These are phyloP conservation scores for Fusarium nisikadoi DNA, from an alignment of 2,329 filamentous ascomycete genomes.

Conservation along the genomic window DNA sequence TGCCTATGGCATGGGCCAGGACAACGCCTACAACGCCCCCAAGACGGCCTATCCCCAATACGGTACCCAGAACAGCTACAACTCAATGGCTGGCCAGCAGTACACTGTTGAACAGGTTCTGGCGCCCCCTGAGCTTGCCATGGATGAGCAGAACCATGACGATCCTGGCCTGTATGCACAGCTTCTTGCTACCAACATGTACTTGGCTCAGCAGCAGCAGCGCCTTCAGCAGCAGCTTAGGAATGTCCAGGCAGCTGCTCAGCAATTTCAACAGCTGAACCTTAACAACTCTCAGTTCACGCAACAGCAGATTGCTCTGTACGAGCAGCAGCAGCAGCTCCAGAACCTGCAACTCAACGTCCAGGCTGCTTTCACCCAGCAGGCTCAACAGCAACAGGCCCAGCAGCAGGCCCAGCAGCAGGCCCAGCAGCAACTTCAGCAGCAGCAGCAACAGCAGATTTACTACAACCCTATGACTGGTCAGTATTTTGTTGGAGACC, in stretches of 20 bases:
- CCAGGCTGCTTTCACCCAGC: slow-evolving; percentile 51
- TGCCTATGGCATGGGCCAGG: slow-evolving; percentile 57
- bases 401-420: slow-evolving; percentile 60
- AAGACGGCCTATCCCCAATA: slow-evolving; percentile 68
- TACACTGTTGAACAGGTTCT: slow-evolving; percentile 90
- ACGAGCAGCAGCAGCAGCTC: slow-evolving; percentile 56
- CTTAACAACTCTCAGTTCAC: slow-evolving; percentile 64
- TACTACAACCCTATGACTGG: slow-evolving; percentile 89
- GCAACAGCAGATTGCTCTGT: slow-evolving; percentile 61
- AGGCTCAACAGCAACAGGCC: slow-evolving; percentile 53
- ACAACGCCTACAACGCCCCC: slow-evolving; percentile 60
- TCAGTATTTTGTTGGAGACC: slow-evolving; percentile 83
- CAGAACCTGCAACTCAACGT: slow-evolving; percentile 52
- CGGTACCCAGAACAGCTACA: slow-evolving; percentile 49
- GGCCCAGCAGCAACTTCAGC: slow-evolving; percentile 52
- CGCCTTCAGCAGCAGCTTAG: slow-evolving; percentile 93
- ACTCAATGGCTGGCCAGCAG: slow-evolving; percentile 55
- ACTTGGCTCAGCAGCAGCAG: slow-evolving; percentile 94
- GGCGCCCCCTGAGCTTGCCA: slow-evolving; percentile 82
- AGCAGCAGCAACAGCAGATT: slow-evolving; percentile 73
- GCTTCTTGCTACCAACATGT: slow-evolving; percentile 89
- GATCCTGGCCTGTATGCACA: slow-evolving; percentile 90
- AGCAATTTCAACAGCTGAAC: slow-evolving; percentile 83
- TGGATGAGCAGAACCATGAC: slow-evolving; percentile 75
- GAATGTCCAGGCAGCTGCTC: slow-evolving; percentile 82